Evolutionary conservation across 495 filamentous ascomycete species (phyloP).

Genomic region (Achaetomiella virescens): DNA sequence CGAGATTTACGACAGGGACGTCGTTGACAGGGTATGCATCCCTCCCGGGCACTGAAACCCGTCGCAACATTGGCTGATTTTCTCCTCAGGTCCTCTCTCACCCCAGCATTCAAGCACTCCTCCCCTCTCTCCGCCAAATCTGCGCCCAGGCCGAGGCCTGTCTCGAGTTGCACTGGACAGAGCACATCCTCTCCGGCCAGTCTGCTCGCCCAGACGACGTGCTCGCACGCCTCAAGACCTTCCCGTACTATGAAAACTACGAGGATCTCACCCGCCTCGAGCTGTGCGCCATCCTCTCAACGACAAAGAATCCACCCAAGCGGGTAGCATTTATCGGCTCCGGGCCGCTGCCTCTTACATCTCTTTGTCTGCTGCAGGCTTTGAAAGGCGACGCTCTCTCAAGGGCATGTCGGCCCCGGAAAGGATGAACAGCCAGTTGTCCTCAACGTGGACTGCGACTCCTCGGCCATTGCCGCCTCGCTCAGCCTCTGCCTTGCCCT

Average conservation of each 20-base stretch:
- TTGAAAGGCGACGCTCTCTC: slow-evolving; percentile 11
- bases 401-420: not conserved
- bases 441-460: slow-evolving; percentile 23
- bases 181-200: slow-evolving; percentile 9
- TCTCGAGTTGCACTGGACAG: slow-evolving; percentile 25
- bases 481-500: slow-evolving; percentile 11
- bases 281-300: slow-evolving; percentile 24
- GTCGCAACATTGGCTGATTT: not conserved
- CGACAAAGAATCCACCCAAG: slow-evolving; percentile 9
- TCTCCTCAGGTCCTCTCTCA: slow-evolving; percentile 18
- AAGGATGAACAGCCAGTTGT: slow-evolving; percentile 1
- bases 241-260: slow-evolving; percentile 31
- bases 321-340: slow-evolving; percentile 29
- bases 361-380: slow-evolving; percentile 21
- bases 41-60: not conserved
- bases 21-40: slow-evolving; percentile 18
- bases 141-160: slow-evolving; percentile 23
- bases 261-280: slow-evolving; percentile 26
- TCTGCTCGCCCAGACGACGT: slow-evolving; percentile 5
- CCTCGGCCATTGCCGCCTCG: slow-evolving; percentile 19
- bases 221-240: slow-evolving; percentile 15
- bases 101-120: slow-evolving; percentile 10
- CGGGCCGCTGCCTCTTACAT: slow-evolving; percentile 27
- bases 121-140: slow-evolving; percentile 23
- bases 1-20: slow-evolving; percentile 20